Base-by-base conservation (phyloP, 495 filamentous ascomycete species). In the Penicillium verhagenii region DNA sequence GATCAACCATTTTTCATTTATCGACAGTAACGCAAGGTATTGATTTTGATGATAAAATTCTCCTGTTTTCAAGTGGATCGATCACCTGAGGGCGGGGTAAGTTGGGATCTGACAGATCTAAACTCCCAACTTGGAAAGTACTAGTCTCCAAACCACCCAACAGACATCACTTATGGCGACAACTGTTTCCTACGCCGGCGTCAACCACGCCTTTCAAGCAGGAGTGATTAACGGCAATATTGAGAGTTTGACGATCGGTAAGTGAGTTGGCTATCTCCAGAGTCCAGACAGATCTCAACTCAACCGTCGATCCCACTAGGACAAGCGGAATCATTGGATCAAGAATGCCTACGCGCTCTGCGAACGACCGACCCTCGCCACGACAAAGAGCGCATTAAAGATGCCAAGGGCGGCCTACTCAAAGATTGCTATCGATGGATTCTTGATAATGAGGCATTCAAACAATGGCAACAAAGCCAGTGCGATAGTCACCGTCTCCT, bases 371-470 rank as follows among this genome's bases (percentile, higher is more conserved):
- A 78, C 55, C 75, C 75, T 11, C 56, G 63, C 18, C 56, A 74
- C 37, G 58, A 74, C 20, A 68, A 79, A 20, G 58, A 76, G 9
- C 56, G 58, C 3, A 67, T 67, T 16, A 10, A 64, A 35, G n/a
- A 47, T 1, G 29, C 11, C 33, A 59, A 63, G 7, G 78, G 69
- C 29, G 65, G 64, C 9, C 58, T 82, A 1, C 51, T 81, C 1
- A 26, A 58, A 25, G 75, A 75, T 40, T 69, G 65, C 10, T 79
- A 72, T 53, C 16, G 28, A 47, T 82, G 73, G 78, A 63, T 80
- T 33, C 62, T 81, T 11, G 53, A 69, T 5, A 53, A 78, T 40
- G 6, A 46, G 1, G 61, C 63, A n/a, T 80, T 78, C 54, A 31
- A 54, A 42, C 24, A 53, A 53, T 70, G 54, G 66, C 42, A 26